phyloP scores from a whole-genome alignment of 2,329 filamentous ascomycete species.

The Pestalotiopsis sp. region DNA sequence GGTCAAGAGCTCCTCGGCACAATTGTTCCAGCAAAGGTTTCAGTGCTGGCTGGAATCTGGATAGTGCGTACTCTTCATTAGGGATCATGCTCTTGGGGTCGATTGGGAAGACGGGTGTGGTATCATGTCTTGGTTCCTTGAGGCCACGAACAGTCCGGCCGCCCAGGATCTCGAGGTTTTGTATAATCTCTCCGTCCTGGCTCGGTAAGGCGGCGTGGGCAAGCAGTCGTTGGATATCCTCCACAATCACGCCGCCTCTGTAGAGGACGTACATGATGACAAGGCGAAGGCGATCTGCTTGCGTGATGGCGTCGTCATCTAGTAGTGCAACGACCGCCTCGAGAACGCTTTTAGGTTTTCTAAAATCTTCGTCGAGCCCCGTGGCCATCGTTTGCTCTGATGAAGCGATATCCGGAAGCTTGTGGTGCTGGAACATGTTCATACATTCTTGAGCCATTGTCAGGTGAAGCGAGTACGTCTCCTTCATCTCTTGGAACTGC shows the following conservation, averaged over 20 bases:
- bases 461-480: constrained; percentile 90
- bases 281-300: constrained; percentile 78
- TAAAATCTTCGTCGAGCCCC: constrained; percentile 88
- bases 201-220: constrained; percentile 79
- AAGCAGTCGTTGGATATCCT: constrained; percentile 83
- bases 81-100: constrained; percentile 58
- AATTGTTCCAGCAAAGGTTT: constrained; percentile 82
- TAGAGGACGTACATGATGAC: constrained; percentile 86
- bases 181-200: constrained; percentile 71
- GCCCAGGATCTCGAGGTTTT: constrained; percentile 81
- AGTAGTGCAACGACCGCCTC: constrained; percentile 85
- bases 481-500: constrained; percentile 94
- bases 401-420: constrained; percentile 82
- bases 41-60: constrained; percentile 79
- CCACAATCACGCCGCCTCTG: constrained; percentile 78
- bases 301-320: constrained; percentile 76
- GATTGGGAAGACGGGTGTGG: constrained; percentile 70
- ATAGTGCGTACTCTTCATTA: constrained; percentile 81
- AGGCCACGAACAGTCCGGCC: constrained; percentile 68
- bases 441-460: constrained; percentile 98
- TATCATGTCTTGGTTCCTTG: constrained; percentile 73
- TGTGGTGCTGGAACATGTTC: constrained; percentile 84
- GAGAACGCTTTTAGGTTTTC: constrained; percentile 86
- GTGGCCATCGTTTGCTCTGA: constrained; percentile 91
- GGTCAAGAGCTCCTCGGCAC: constrained; percentile 67